phyloP scores from a whole-genome alignment of 306 rosid genomes.

The Carpinus fangiana region DNA sequence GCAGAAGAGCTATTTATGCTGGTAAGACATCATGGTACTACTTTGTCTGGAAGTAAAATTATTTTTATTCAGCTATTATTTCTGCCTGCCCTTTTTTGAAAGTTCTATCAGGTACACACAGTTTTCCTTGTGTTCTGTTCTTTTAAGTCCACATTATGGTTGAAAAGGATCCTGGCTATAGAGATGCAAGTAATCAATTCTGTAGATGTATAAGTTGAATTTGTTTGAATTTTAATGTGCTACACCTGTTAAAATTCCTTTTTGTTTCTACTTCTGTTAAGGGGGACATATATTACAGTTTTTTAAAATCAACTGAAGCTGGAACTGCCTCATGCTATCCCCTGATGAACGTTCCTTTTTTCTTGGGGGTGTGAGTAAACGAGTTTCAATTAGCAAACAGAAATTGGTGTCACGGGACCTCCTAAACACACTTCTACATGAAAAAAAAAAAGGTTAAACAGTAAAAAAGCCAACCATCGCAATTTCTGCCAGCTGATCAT shows the following conservation, averaged over 20 bases:
- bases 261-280: background rate
- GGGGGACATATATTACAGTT: background rate
- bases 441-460: background rate
- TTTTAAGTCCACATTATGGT: background rate
- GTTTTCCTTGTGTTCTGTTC: background rate
- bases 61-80: background rate
- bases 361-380: too few relatives aligned
- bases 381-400: background rate
- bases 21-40: conserved; percentile 54
- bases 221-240: background rate
- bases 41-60: conserved; percentile 14
- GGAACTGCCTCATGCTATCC: background rate
- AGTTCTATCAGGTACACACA: background rate
- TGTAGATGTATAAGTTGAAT: background rate
- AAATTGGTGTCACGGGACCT: background rate
- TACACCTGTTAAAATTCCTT: background rate
- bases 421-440: background rate
- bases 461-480: background rate
- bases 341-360: background rate
- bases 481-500: background rate
- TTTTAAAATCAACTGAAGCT: background rate
- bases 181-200: background rate
- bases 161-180: background rate
- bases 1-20: conserved; percentile 97
- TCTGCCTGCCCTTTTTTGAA: background rate